Base-by-base conservation (phyloP, 2,329 filamentous ascomycete species). In the Fusarium sp. region DNA sequence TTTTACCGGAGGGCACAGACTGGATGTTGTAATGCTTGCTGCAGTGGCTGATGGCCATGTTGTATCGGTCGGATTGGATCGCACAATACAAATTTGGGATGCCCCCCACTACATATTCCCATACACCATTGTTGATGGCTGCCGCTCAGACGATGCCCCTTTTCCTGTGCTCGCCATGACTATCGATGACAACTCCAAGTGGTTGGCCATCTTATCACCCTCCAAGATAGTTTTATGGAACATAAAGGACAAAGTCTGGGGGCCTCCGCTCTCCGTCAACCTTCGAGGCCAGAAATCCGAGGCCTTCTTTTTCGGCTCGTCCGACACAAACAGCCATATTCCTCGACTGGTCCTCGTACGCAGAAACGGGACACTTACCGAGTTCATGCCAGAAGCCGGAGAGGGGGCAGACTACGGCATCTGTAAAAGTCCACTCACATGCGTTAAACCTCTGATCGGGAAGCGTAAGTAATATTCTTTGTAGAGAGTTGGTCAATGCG, bases 31-130 rank as follows among this genome's bases (percentile, higher is more conserved):
- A 18, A 87, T 91, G 78, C 82, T 96, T 68, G 82, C 87, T 10
- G 86, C 91, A 22, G 92, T 89, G 12, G 83, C 87, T 3, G 88
- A 89, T 58, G 92, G 92, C 0, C 86, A 92, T 59, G 82, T 95
- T 28, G 88, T 92, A 10, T 93, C 92, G 4, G 87, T 93, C 42
- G 92, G 91, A 1, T 84, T 96, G 3, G 94, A 96, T 77, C 87
- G 92, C 54, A 85, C 87, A 17, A 90, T 94, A 20, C 87, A 89
- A 22, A 84, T 94, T 3, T 94, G 92, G 91, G 85, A 91, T 77
- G 80, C 90, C 24, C 87, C 85, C n/a, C 82, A 82, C 11, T 83
- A 83, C 5, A 81, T 82, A 8, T 77, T 77, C 18, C 84, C 81
- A 72, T 87, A 87, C 56, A 78, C 85, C 15, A 75, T 86, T 18